phyloP scores from a whole-genome alignment of 768 basidiomycete genomes.

The Calocybe indica region DNA sequence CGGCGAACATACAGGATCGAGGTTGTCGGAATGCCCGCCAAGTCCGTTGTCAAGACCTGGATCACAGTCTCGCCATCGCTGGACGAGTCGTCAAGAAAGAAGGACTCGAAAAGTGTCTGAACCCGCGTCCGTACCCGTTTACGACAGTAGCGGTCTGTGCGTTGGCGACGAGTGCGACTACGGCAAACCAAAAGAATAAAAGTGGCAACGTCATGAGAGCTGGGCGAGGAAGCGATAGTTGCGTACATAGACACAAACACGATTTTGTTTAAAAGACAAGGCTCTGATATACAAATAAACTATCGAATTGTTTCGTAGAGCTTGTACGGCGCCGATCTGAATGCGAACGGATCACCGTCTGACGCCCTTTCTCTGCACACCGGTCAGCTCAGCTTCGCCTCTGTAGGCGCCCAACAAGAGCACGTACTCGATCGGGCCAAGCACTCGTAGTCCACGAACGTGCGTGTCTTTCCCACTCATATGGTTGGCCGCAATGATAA shows the following conservation, averaged over 20 bases:
- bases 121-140: slow-evolving; percentile 35
- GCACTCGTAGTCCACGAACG: slow-evolving; percentile 83
- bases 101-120: not conserved
- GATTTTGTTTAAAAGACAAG: not conserved
- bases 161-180: slow-evolving; percentile 15
- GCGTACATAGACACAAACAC: not conserved
- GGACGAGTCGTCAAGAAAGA: slow-evolving; percentile 1
- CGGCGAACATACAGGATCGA: slow-evolving; percentile 9
- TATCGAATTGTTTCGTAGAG: slow-evolving; percentile 78
- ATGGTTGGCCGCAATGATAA: slow-evolving; percentile 89
- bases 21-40: slow-evolving; percentile 7
- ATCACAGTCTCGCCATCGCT: slow-evolving; percentile 47
- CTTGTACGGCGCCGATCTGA: slow-evolving; percentile 56
- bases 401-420: not conserved
- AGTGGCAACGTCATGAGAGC: not conserved
- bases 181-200: slow-evolving; percentile 1
- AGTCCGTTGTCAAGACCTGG: slow-evolving; percentile 23
- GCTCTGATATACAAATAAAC: not conserved
- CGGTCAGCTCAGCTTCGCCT: not conserved
- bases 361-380: slow-evolving; percentile 33
- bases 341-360: slow-evolving; percentile 72
- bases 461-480: slow-evolving; percentile 99
- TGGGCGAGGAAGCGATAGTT: not conserved
- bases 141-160: slow-evolving; percentile 45
- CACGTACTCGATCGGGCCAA: slow-evolving; percentile 75